Evolutionary conservation across 2,329 filamentous ascomycete genomes (phyloP).

Genomic region (Pyrenochaeta sp.): DNA sequence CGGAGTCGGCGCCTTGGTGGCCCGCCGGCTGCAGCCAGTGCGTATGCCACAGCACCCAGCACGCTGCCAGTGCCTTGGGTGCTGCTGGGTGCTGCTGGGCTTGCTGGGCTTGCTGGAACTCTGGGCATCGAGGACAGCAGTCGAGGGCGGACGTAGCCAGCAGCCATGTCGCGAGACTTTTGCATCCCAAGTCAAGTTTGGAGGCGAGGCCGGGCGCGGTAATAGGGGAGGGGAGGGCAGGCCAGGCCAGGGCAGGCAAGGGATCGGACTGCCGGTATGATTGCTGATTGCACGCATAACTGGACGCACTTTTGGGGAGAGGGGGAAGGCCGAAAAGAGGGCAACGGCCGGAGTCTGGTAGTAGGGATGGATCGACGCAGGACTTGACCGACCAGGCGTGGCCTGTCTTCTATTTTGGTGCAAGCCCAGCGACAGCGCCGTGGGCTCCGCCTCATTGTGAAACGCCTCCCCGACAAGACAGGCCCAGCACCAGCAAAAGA

Average conservation of each 20-base stretch:
- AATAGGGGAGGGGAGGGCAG: background rate
- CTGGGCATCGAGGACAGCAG: too few relatives aligned
- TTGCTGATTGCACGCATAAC: background rate
- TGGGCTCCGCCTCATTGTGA: slow-evolving; percentile 26
- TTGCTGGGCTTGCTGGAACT: background rate
- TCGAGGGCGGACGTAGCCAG: too few relatives aligned
- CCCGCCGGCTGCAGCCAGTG: slow-evolving; percentile 18
- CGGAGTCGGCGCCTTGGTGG: slow-evolving; percentile 16
- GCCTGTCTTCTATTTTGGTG: slow-evolving; percentile 26
- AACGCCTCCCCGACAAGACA: slow-evolving; percentile 30
- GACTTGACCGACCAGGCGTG: background rate
- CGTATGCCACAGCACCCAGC: slow-evolving; percentile 18
- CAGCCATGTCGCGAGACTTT: too few relatives aligned
- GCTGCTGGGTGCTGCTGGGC: too few relatives aligned
- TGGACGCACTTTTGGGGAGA: background rate
- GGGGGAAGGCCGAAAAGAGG: slow-evolving; percentile 6
- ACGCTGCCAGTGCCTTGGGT: slow-evolving; percentile 1
- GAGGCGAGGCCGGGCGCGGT: too few relatives aligned
- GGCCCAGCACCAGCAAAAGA: slow-evolving; percentile 40
- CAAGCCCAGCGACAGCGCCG: slow-evolving; percentile 5
- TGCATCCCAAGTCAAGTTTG: too few relatives aligned
- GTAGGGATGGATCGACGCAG: slow-evolving; percentile 5
- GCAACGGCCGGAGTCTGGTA: slow-evolving; percentile 4
- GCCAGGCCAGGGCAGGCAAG: too few relatives aligned
- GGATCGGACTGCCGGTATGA: background rate